A percentile compares a stretch with the other conserved stretches of the same genome.
Evolutionary conservation across 352 stramenopile genomes (phyloP).

Genomic region (Blastocystis sp.): DNA sequence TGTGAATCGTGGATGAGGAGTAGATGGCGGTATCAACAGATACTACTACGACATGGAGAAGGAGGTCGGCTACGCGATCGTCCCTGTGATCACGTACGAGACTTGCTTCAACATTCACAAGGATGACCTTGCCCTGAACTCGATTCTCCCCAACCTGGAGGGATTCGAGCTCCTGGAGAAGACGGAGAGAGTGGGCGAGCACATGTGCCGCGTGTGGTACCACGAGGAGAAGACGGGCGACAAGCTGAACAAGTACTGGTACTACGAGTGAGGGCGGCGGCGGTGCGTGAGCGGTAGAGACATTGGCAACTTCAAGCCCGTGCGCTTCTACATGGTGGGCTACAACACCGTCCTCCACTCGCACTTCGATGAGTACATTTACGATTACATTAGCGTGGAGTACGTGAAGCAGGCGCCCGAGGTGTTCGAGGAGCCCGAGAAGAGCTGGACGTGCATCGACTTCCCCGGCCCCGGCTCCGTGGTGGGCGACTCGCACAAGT

Average conservation of each 20-base stretch:
- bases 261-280: constrained; percentile 79
- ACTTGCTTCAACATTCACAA: constrained; percentile 83
- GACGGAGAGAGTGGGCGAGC: constrained; percentile 77
- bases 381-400: constrained; percentile 84
- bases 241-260: constrained; percentile 80
- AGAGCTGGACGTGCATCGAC: constrained; percentile 79
- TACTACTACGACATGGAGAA: constrained; percentile 69
- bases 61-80: constrained; percentile 64
- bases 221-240: constrained; percentile 78
- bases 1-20: constrained; percentile 66
- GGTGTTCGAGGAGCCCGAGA: constrained; percentile 77
- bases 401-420: constrained; percentile 77
- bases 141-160: constrained; percentile 81
- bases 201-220: constrained; percentile 81
- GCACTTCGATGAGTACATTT: constrained; percentile 84
- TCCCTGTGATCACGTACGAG: constrained; percentile 75
- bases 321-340: constrained; percentile 82
- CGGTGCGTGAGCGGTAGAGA: constrained; percentile 2
- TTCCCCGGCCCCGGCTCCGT: constrained; percentile 73
- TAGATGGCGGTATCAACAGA: constrained; percentile 70
- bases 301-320: constrained; percentile 75
- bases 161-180: constrained; percentile 82
- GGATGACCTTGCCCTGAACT: constrained; percentile 77
- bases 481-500: constrained; percentile 73
- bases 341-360: constrained; percentile 81